Evolutionary conservation across 1,284 basidiomycete species (phyloP), one percentile per base, ranked within the genome.

Genomic region (Pseudozyma pruni): DNA sequence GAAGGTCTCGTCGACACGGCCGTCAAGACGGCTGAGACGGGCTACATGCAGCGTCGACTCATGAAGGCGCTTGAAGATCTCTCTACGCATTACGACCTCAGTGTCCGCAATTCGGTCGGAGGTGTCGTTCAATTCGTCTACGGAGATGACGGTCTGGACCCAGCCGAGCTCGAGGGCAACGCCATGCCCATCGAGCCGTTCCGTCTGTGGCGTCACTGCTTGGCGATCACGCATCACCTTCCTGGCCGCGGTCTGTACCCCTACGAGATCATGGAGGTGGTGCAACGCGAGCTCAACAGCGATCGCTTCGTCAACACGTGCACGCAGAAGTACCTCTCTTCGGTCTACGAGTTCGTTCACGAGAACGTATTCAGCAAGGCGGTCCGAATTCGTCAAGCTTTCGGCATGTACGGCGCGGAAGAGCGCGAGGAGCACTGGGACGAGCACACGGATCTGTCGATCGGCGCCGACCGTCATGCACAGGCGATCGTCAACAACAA

Each of bases 21-120:
- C 22, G 96, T 99, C 84, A 99, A 99, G 85, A 99, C 96, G 1
- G 96, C 96, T 17, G 96, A 98, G 84, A 98, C 96, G 1, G 96
- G 96, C 38, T 99, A 99, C 85, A 98, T 99, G 95, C 93, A 95
- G 80, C 89, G 96, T 63, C 91, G 96, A 67, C 84, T 99, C 72
- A 98, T 99, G 96, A 99, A 99, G 83, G 95, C 96, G 2, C 84
- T 99, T 72, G 96, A 99, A 83, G 96, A 98, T 85, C 85, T 99
- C 43, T 94, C 93, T 6, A 94, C 93, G 0, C 93, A 97, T 66
- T 99, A 99, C 83, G 96, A 98, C 83, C 85, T 94, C 27, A 94
- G 92, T n/a, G 95, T 99, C 17, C 88, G 96, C 31, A 98, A 96
- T 84, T 94, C 93, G 2, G 89, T 89, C 0, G 96, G 96, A 5